phyloP scores from a whole-genome alignment of 495 filamentous ascomycete genomes.

The Trichoderma orchidacearum region DNA sequence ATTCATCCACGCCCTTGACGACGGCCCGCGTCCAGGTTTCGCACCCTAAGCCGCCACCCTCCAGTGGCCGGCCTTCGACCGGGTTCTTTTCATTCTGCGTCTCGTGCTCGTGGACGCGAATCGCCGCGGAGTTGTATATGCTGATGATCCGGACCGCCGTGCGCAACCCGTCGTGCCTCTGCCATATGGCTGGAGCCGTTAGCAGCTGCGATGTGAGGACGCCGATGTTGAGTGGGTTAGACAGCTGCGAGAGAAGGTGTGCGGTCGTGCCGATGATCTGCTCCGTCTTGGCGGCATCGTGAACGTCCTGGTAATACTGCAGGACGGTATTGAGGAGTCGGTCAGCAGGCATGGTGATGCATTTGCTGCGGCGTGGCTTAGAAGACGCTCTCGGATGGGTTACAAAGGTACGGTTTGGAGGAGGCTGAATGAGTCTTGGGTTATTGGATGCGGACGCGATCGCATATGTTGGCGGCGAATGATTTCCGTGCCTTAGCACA shows the following conservation, averaged over 20 bases:
- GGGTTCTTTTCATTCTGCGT: slow-evolving; percentile 21
- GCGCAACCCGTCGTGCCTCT: slow-evolving; percentile 53
- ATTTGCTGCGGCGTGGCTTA: background rate
- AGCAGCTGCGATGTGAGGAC: slow-evolving; percentile 86
- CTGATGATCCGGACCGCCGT: slow-evolving; percentile 66
- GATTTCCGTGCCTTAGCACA: too few relatives aligned
- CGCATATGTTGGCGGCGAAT: too few relatives aligned
- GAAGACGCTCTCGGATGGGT: background rate
- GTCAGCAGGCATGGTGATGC: slow-evolving; percentile 29
- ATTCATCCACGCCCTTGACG: slow-evolving; percentile 70
- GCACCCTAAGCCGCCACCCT: slow-evolving; percentile 34
- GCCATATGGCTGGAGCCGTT: slow-evolving; percentile 77
- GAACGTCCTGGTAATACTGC: slow-evolving; percentile 32
- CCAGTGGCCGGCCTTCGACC: slow-evolving; percentile 2
- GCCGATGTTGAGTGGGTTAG: slow-evolving; percentile 81
- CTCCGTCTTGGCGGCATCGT: slow-evolving; percentile 32
- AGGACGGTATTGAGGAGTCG: slow-evolving; percentile 36
- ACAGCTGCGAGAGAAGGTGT: slow-evolving; percentile 66
- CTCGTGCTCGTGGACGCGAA: slow-evolving; percentile 44
- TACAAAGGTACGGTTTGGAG: background rate
- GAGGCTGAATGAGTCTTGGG: background rate
- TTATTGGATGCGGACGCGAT: background rate
- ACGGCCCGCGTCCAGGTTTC: slow-evolving; percentile 80
- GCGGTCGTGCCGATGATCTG: slow-evolving; percentile 67
- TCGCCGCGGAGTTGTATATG: slow-evolving; percentile 75